Evolutionary conservation across 352 stramenopile genomes (phyloP), one percentile per base, ranked within the genome.

Genomic region (Phytophthora colocasiae): DNA sequence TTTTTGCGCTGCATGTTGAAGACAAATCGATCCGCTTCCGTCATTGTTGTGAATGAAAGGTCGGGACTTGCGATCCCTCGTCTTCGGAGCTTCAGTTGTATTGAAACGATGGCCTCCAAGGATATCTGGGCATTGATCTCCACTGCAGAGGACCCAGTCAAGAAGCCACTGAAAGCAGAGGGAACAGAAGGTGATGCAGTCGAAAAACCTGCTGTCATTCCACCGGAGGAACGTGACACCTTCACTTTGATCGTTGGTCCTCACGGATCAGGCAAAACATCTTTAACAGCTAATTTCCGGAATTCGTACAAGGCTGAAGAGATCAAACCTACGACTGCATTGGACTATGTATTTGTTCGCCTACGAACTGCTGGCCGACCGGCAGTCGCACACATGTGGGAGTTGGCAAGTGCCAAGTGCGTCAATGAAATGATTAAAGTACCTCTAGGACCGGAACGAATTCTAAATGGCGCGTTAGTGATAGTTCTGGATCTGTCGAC

Each of bases 331-430:
- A 97, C 91, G 4, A 93, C 94, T 5, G 92, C 91, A 3, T 75
- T 98, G n/a, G 90, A 98, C 65, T 98, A 97, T 57, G 69, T 92
- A 5, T 97, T 94, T 44, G 90, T 92, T 48, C 87, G 90, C 3
- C 71, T 91, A 22, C 95, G 92, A 63, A 82, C 83, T 65, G 64
- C 56, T 50, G 68, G 63, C 4, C 69, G 58, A 38, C 60, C 66
- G 24, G 65, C 63, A 29, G 86, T 98, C 2, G 91, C 92, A 17
- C 89, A 98, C 59, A 96, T 98, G 63, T 98, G 92, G 93, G 93
- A 98, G 71, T 84, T 98, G 31, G 92, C 90, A 10, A 87, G 81
- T 10, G 73, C 77, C 48, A 90, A 91, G 43, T 92, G 83, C 43
- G 69, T 97, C 15, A 78, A 71, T 6, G 88, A 97, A 44, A 93